These are phyloP conservation scores for Bonia amplexicaulis DNA, from an alignment of 176 grass and related monocot genomes.

Conservation along the genomic window DNA sequence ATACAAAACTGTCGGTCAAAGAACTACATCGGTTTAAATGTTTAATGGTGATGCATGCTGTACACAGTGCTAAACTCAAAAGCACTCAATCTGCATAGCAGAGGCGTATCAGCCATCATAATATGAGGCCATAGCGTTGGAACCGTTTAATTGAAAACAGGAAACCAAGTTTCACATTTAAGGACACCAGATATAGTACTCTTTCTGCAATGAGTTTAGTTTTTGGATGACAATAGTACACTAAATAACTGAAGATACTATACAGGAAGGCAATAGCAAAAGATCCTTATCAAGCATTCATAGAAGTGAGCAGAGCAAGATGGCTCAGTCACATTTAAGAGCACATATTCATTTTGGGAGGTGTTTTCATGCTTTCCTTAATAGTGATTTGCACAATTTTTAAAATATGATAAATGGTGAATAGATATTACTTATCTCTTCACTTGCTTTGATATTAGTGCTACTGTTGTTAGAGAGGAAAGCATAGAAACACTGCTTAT, in stretches of 20 bases:
- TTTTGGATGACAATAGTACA: not conserved
- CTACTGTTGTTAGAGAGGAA: too few species aligned
- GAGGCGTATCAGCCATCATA: slow-evolving; percentile 13
- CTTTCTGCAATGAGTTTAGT: not conserved
- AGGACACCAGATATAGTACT: slow-evolving; percentile 10
- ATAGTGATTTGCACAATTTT: too few species aligned
- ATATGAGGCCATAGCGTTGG: not conserved
- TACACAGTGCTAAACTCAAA: not conserved
- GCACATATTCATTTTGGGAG: too few species aligned
- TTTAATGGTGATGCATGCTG: slow-evolving; percentile 3
- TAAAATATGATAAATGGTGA: too few species aligned
- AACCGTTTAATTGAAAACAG: slow-evolving; percentile 3
- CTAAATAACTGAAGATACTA: not conserved
- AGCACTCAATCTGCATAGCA: slow-evolving; percentile 11
- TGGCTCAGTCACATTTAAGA: not conserved
- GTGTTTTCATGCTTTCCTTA: too few species aligned
- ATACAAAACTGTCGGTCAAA: not conserved
- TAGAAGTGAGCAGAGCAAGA: slow-evolving; percentile 5
- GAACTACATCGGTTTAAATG: not conserved
- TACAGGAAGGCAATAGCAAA: not conserved
- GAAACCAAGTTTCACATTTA: slow-evolving; percentile 8
- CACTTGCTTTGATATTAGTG: too few species aligned
- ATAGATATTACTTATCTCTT: too few species aligned
- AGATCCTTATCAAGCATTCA: slow-evolving; percentile 21
- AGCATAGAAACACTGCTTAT: too few species aligned